phyloP scores from a whole-genome alignment of 441 rosid genomes.

The Breynia disticha region DNA sequence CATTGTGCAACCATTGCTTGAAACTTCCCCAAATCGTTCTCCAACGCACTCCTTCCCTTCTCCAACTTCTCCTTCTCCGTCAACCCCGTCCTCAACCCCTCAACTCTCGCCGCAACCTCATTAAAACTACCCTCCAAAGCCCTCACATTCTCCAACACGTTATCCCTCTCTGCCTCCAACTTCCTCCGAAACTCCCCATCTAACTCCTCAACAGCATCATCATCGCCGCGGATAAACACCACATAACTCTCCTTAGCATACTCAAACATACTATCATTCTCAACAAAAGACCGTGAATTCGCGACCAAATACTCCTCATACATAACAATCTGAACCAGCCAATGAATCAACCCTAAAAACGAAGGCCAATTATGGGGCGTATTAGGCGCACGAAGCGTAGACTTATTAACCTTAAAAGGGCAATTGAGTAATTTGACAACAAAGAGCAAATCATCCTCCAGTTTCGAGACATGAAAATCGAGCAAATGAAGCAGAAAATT shows the following conservation, averaged over 20 bases:
- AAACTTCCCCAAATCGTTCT: constrained; percentile 65
- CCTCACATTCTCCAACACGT: constrained; percentile 25
- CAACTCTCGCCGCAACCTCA: constrained; percentile 39
- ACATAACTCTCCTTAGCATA: constrained; percentile 46
- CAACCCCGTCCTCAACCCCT: constrained; percentile 41
- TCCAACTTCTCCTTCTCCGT: constrained; percentile 49
- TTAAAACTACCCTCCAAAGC: constrained; percentile 22
- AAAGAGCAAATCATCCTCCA: constrained; percentile 62
- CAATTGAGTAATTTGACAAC: constrained; percentile 47
- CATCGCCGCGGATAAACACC: constrained; percentile 47
- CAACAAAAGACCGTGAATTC: constrained; percentile 21
- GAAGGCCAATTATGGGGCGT: constrained; percentile 90
- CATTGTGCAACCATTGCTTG: constrained; percentile 39
- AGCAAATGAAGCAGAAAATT: constrained; percentile 42
- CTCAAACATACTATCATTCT: constrained; percentile 30
- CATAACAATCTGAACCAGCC: constrained; percentile 64
- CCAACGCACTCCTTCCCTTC: constrained; percentile 42
- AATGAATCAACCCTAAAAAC: constrained; percentile 52
- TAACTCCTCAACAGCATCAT: constrained; percentile 43
- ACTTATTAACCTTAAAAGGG: constrained; percentile 63
- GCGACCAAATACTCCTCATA: constrained; percentile 26
- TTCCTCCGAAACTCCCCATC: constrained; percentile 49
- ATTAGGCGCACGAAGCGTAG: constrained; percentile 66
- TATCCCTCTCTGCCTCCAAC: constrained; percentile 48
- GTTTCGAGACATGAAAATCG: constrained; percentile 36